Evolutionary conservation across 1,284 basidiomycete species (phyloP).

Genomic region (Blastosporella zonata): DNA sequence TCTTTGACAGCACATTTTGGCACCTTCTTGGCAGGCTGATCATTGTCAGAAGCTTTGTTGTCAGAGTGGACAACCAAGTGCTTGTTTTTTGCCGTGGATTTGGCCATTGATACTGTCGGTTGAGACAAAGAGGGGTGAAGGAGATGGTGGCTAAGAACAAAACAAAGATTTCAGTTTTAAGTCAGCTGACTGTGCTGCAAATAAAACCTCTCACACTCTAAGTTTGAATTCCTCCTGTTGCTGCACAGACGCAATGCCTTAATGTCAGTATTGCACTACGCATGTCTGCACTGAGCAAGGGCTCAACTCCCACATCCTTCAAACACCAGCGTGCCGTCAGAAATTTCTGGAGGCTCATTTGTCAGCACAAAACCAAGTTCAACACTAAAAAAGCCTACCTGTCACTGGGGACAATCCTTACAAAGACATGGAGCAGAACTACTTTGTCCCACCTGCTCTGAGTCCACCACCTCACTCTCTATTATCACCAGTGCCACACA

Average conservation of each 20-base stretch:
- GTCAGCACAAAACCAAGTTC: neutral
- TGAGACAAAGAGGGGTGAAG: neutral
- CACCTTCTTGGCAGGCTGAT: neutral
- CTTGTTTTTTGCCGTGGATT: neutral
- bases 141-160: too few relatives aligned
- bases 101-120: neutral
- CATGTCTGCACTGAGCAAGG: neutral
- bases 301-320: neutral
- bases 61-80: neutral
- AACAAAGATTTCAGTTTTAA: neutral
- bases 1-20: neutral
- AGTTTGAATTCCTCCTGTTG: neutral
- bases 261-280: neutral
- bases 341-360: neutral
- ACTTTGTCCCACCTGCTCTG: too few relatives aligned
- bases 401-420: neutral
- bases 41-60: neutral
- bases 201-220: neutral
- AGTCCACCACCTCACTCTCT: too few relatives aligned
- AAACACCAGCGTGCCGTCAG: neutral
- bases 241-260: neutral
- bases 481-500: neutral
- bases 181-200: constrained; percentile 1
- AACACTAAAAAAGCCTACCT: neutral
- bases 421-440: neutral